phyloP scores from a whole-genome alignment of 1,139 yeast genomes.

The Trichomonascaceae sp. region DNA sequence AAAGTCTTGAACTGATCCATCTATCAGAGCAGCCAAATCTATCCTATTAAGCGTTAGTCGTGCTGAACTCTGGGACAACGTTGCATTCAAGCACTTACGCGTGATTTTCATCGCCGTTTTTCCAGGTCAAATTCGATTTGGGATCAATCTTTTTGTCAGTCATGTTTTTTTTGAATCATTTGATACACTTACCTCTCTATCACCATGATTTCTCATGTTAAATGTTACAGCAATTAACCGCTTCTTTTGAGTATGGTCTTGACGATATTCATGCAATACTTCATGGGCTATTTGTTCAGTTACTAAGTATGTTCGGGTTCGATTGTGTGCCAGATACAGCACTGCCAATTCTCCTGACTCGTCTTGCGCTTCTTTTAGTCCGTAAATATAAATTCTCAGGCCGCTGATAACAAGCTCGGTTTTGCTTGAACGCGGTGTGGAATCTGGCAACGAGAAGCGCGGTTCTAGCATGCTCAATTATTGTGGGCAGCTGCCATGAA shows the following conservation, averaged over 20 bases:
- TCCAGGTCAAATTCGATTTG: not conserved
- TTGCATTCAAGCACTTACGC: not conserved
- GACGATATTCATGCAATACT: conserved; percentile 14
- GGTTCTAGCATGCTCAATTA: not conserved
- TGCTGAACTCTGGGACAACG: conserved; percentile 41
- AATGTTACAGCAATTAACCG: conserved; percentile 43
- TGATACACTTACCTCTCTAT: conserved; percentile 35
- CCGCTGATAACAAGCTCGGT: conserved; percentile 20
- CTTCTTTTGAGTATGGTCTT: conserved; percentile 1
- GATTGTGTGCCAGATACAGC: conserved; percentile 24
- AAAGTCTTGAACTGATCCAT: conserved; percentile 47
- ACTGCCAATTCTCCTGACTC: conserved; percentile 16
- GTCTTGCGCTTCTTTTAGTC: conserved; percentile 18
- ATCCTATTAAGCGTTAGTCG: conserved; percentile 43
- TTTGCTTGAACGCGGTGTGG: not conserved
- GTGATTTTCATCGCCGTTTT: not conserved
- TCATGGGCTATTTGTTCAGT: conserved; percentile 20
- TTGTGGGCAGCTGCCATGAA: no score
- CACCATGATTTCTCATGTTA: conserved; percentile 60
- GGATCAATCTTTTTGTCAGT: not conserved
- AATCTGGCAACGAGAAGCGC: not conserved
- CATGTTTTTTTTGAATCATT: conserved; percentile 31
- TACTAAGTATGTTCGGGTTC: conserved; percentile 19
- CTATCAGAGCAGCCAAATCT: conserved; percentile 49
- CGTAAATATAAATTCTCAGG: conserved; percentile 24